Evolutionary conservation across 305 asterid species (phyloP), one percentile per base, ranked within the genome.

Genomic region (Solanum chacoense): DNA sequence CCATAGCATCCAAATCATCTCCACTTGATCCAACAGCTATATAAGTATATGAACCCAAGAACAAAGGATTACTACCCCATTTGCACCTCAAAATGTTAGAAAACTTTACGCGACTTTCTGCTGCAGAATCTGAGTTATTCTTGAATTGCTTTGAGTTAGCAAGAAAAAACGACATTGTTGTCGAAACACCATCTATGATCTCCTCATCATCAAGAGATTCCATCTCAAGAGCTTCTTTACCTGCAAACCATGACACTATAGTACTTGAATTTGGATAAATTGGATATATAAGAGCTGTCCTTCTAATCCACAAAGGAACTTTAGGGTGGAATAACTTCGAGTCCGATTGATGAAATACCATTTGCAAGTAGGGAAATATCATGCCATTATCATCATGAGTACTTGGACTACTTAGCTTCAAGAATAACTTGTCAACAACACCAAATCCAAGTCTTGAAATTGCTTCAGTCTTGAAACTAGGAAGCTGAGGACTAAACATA

Each of bases 281-380:
- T 77, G 98, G 99, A 83, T 79, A 74, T 6, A 96, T 3, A 26
- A 93, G 90, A 2, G 98, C 92, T 22, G 98, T 93, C 88, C 90
- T 94, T 73, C 99, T 92, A 85, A 96, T 95, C 99, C 99, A 97
- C 28, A 91, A 86, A 0, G 99, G 99, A 34, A 95, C 94, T 80
- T 93, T 88, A 13, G 93, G 91, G 89, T 91, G 91, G 14, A 91
- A 89, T 13, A 65, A 22, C 7, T 34, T 85, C 16, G 87, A 5
- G 37, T 93, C 94, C 18, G 88, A 59, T 72, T 89, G 94, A 69
- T 95, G 98, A 50, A 94, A 96, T 50, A 93, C 93, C 98, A 96
- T 92, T 67, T 67, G 32, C 88, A 94, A 85, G 85, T 87, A 0
- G 99, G 98, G 28, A 96, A 92, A 50, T 88, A 86, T 28, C 76